Evolutionary conservation across 495 filamentous ascomycete species (phyloP).

Genomic region (Trichodelitschia bisporula): DNA sequence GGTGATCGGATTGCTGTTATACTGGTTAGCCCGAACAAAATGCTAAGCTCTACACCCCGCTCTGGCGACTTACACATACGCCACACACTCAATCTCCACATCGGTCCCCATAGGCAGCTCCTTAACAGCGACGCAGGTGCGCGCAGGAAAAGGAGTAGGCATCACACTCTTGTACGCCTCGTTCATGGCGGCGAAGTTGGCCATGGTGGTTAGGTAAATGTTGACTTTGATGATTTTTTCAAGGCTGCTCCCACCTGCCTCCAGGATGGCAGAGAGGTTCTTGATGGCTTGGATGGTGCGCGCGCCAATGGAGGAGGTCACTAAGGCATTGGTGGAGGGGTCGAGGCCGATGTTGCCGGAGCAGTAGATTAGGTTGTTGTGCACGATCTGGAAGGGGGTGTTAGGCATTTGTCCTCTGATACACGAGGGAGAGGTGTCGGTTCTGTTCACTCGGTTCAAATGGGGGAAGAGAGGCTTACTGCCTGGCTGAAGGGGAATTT

Average conservation of each 20-base stretch:
- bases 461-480: too few species aligned
- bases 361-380: conserved; percentile 14
- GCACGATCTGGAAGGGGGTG: too few species aligned
- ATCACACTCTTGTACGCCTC: conserved; percentile 14
- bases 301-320: conserved; percentile 5
- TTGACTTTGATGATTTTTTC: conserved; percentile 45
- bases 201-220: conserved; percentile 45
- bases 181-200: conserved; percentile 41
- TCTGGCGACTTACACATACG: conserved; percentile 16
- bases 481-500: too few species aligned
- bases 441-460: too few species aligned
- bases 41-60: too few species aligned
- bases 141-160: conserved; percentile 6
- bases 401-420: too few species aligned
- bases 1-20: too few species aligned
- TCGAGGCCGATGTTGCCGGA: conserved; percentile 14
- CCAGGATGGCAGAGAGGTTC: conserved; percentile 40
- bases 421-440: too few species aligned
- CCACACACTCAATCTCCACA: conserved; percentile 50
- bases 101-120: conserved; percentile 38
- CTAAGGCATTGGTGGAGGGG: conserved; percentile 6
- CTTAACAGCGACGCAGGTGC: conserved; percentile 44
- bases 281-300: conserved; percentile 11
- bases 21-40: too few species aligned
- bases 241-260: conserved; percentile 34